Base-by-base conservation (phyloP, 169 alveolate genomes). In the Plasmodium adleri region DNA sequence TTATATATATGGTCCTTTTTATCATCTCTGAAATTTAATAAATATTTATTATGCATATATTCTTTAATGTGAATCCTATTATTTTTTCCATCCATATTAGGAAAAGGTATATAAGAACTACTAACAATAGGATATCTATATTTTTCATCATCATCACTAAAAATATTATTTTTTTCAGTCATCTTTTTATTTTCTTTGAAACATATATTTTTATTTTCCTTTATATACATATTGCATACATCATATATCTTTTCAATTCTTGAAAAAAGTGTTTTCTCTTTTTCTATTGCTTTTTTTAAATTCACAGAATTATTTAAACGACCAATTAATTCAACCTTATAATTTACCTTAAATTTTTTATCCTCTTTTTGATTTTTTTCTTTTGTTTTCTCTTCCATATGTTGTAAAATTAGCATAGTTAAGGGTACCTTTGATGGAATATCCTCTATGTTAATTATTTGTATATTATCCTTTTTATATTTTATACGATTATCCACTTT, bases 321-420 rank as follows among this genome's bases (percentile, higher is more conserved):
- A 54, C 67, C 71, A 9, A 70, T 66, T 43, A 78, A 66, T 70
- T 78, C 89, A 9, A 78, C 89, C 67, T 66, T 56, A 47, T 78
- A 78, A 17, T 59, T 78, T 64, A 78, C 71, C 15, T 56, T 78
- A 59, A 52, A 47, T 28, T 66, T 43, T 78, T 78, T 52, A 17
- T 49, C 56, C 17, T 17, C 17, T 17, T 56, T 56, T 56, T 56
- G 5, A 5, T 39, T 39, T 8, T 0, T 56, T 3, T 62, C 24
- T 47, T 49, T 22, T 15, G 7, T 47, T 26, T 52, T 78, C 47
- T 78, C 76, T 60, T 78, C 67, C 43, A 64, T 64, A 54, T 78
- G 64, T 64, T 68, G 49, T 66, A 78, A 58, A 28, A 78, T 66
- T 66, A 78, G 43, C 89, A 64, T 78, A 70, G 89, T 78, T 58